Percentiles rank a stretch among this genome's conserved stretches.
Evolutionary conservation across 306 rosid species (phyloP).

Genomic region (Nissolia schottii): DNA sequence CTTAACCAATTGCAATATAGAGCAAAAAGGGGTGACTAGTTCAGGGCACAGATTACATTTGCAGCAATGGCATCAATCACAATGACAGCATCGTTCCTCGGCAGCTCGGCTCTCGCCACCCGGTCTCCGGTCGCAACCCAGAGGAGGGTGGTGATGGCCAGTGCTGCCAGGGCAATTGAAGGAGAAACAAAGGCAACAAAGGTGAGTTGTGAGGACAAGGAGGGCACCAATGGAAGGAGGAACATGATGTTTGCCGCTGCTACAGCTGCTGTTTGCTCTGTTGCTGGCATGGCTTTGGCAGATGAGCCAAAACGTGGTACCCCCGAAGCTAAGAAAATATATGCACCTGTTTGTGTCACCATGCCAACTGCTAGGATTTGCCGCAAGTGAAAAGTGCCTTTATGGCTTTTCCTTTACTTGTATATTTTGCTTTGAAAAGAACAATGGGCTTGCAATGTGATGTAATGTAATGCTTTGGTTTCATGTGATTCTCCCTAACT

Average conservation of each 20-base stretch:
- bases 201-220: conserved; percentile 27
- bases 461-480: conserved; percentile 25
- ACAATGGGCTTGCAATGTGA: conserved; percentile 13
- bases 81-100: conserved; percentile 44
- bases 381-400: conserved; percentile 13
- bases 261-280: conserved; percentile 38
- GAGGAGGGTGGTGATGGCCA: conserved; percentile 22
- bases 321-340: conserved; percentile 44
- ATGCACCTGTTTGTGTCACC: conserved; percentile 54
- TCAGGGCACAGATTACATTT: neutral
- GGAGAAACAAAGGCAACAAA: conserved; percentile 11
- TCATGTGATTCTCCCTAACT: conserved; percentile 3
- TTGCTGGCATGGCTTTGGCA: conserved; percentile 30
- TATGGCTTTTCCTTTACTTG: neutral
- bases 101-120: conserved; percentile 22
- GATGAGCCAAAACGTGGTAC: conserved; percentile 35
- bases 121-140: conserved; percentile 12
- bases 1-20: neutral
- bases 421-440: conserved; percentile 2
- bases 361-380: conserved; percentile 55
- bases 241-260: conserved; percentile 48
- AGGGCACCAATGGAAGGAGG: conserved; percentile 40
- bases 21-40: neutral
- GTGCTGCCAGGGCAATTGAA: conserved; percentile 21
- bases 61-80: conserved; percentile 43